phyloP scores from a whole-genome alignment of 2,329 filamentous ascomycete species.

The Fusarium guadeloupense region DNA sequence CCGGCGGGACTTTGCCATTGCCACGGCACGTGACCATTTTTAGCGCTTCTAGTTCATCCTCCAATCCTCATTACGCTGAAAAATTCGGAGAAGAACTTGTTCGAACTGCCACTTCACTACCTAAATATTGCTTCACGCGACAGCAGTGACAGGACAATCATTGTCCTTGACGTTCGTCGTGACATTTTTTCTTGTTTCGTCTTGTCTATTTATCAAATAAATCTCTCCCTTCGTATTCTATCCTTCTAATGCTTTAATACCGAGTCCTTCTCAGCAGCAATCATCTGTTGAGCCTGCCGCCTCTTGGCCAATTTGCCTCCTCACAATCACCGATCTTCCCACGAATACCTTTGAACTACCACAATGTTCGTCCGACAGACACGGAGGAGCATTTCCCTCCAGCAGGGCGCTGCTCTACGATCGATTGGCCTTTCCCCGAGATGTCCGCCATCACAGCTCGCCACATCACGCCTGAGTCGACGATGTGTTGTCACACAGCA shows the following conservation, averaged over 20 bases:
- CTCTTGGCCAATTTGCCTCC: slow-evolving; percentile 2
- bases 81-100: slow-evolving; percentile 43
- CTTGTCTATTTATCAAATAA: neutral
- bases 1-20: slow-evolving; percentile 9
- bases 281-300: slow-evolving; percentile 22
- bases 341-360: slow-evolving; percentile 8
- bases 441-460: slow-evolving; percentile 22
- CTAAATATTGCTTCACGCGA: slow-evolving; percentile 41
- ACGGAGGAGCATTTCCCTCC: slow-evolving; percentile 43
- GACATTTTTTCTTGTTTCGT: slow-evolving; percentile 11
- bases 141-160: slow-evolving; percentile 29
- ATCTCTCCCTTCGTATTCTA: neutral
- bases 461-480: slow-evolving; percentile 27
- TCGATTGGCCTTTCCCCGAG: slow-evolving; percentile 30
- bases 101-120: neutral
- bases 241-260: slow-evolving; percentile 40
- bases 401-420: slow-evolving; percentile 28
- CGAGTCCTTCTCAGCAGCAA: slow-evolving; percentile 21
- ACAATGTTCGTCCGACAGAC: slow-evolving; percentile 51
- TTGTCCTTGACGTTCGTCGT: slow-evolving; percentile 28
- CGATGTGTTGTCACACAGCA: slow-evolving; percentile 44
- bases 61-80: slow-evolving; percentile 35
- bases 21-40: slow-evolving; percentile 36
- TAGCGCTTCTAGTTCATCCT: slow-evolving; percentile 7
- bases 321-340: neutral